Conservation (phyloP, 345 rosid genomes). For the Abelmoschus esculentus region DNA sequence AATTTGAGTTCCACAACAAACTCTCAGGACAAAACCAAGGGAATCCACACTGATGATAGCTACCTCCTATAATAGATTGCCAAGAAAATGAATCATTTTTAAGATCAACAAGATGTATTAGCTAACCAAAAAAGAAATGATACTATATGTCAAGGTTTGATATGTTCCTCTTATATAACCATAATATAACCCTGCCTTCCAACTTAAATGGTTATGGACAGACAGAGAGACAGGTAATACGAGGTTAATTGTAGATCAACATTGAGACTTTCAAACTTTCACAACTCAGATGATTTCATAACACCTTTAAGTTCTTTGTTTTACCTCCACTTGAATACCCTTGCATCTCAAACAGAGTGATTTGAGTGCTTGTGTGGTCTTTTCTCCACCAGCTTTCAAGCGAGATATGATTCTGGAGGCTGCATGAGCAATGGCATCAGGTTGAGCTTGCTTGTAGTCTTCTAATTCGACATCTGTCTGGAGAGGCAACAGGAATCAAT, state of each 20-base stretch:
- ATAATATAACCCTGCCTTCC: neutral
- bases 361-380: conserved; percentile 51
- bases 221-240: neutral
- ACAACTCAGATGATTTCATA: conserved; percentile 6
- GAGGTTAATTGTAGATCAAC: neutral
- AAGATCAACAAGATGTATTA: neutral
- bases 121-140: neutral
- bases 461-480: conserved; percentile 70
- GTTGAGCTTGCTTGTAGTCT: conserved; percentile 63
- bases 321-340: conserved; percentile 87
- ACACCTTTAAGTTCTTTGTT: neutral
- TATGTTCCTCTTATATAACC: neutral
- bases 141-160: neutral
- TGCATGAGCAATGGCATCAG: conserved; percentile 72
- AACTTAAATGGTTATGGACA: neutral
- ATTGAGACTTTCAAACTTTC: neutral
- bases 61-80: conserved; percentile 48
- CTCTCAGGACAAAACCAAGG: conserved; percentile 75
- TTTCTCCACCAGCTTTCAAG: conserved; percentile 63
- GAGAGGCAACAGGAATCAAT: conserved; percentile 19
- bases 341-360: conserved; percentile 78
- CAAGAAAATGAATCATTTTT: conserved; percentile 6
- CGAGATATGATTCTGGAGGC: conserved; percentile 60
- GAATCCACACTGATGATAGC: conserved; percentile 60
- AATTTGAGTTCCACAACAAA: conserved; percentile 82